Percentiles rank a stretch among this genome's conserved stretches.
Evolutionary conservation across 23 red algal genomes (phyloP).

Genomic region (Gracilaria vermiculophylla): DNA sequence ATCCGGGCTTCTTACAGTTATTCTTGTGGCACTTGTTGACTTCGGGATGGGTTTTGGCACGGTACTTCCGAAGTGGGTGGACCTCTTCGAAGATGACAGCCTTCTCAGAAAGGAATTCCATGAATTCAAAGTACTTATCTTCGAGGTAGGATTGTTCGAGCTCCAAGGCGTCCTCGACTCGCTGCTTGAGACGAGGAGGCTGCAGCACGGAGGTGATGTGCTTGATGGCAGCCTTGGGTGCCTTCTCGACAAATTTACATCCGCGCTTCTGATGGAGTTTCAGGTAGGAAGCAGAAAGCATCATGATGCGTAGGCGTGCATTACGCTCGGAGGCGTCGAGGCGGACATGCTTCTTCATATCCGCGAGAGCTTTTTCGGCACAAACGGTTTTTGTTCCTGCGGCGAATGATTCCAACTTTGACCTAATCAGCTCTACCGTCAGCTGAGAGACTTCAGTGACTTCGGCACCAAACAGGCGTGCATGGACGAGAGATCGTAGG

Average conservation of each 20-base stretch:
- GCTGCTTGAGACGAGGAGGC: no score
- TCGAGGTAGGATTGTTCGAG: no score
- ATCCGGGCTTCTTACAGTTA: no score
- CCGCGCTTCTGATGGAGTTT: neutral
- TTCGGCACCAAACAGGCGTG: slow-evolving; percentile 10
- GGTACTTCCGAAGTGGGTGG: neutral
- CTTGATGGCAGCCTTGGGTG: slow-evolving; percentile 1
- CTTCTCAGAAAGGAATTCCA: no score
- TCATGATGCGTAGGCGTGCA: neutral
- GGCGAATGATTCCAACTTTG: neutral
- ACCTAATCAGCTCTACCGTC: neutral
- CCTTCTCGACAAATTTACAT: slow-evolving; percentile 1
- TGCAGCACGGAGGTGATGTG: neutral
- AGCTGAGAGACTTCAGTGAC: neutral
- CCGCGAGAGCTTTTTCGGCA: neutral
- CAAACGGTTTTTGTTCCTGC: neutral
- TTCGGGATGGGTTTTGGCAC: no score
- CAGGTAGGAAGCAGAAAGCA: neutral
- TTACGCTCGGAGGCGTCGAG: neutral
- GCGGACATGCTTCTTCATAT: neutral
- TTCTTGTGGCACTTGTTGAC: no score
- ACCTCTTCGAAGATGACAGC: no score
- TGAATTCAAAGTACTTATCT: no score
- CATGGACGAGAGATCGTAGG: neutral
- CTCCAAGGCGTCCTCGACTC: no score